Evolutionary conservation across 306 rosid species (phyloP).

Genomic region (Cucumis sativus): DNA sequence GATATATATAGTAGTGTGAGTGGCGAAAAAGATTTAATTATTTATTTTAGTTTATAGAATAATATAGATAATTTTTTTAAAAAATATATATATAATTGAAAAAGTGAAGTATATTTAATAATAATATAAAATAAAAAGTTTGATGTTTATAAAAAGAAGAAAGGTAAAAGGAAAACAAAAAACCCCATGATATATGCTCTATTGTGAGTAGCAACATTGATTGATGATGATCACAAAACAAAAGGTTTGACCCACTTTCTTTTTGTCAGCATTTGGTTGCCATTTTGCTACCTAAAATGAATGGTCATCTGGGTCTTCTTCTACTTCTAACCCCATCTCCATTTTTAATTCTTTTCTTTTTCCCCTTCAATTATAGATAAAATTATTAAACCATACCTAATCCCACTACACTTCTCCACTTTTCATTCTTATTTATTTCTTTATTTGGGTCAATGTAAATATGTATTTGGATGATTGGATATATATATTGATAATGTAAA

Average conservation of each 20-base stretch:
- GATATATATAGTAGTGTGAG: too few species aligned
- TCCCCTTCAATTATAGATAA: neutral
- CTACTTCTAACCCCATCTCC: neutral
- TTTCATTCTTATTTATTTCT: neutral
- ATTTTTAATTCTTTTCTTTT: neutral
- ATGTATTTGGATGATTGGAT: neutral
- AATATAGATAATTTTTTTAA: too few species aligned
- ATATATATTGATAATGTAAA: neutral
- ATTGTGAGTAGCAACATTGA: neutral
- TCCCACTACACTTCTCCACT: neutral
- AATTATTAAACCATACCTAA: neutral
- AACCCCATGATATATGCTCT: neutral
- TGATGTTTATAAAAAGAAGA: neutral
- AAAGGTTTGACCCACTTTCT: neutral
- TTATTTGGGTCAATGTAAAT: neutral
- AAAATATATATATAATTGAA: too few species aligned
- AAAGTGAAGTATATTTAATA: too few species aligned
- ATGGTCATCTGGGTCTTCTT: neutral
- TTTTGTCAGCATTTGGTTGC: conserved; percentile 10
- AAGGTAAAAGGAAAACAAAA: neutral
- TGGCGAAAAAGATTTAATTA: too few species aligned
- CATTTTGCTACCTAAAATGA: neutral
- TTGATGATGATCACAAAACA: neutral
- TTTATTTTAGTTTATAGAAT: too few species aligned
- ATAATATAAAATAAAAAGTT: neutral